Conservation (phyloP, 2,329 filamentous ascomycete species). For the Bipolaris victoriae region DNA sequence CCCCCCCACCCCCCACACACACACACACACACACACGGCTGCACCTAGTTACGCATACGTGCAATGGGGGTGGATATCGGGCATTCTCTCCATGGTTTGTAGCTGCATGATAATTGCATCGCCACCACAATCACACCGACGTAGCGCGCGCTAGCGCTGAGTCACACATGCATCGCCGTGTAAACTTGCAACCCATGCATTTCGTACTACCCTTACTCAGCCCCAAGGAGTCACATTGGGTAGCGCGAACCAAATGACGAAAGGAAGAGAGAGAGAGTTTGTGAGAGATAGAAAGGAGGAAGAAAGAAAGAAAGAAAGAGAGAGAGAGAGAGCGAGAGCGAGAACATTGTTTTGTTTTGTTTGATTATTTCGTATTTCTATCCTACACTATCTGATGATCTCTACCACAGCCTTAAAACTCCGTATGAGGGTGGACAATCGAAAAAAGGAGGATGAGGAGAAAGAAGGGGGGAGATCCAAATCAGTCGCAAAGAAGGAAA, state of each 20-base stretch:
- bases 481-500: slow-evolving; percentile 28
- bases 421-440: slow-evolving; percentile 10
- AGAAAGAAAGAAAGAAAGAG: background rate
- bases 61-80: no score
- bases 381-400: slow-evolving; percentile 44
- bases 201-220: background rate
- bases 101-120: background rate
- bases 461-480: slow-evolving; percentile 43
- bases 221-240: background rate
- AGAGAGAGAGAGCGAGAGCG: background rate
- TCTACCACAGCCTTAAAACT: slow-evolving; percentile 38
- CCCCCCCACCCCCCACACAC: no score
- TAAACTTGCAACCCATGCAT: no score
- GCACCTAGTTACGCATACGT: no score
- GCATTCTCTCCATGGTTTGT: no score
- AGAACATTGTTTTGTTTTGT: slow-evolving; percentile 6
- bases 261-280: background rate
- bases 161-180: background rate
- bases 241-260: background rate
- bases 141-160: background rate
- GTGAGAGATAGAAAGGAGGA: no score
- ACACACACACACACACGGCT: no score
- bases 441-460: slow-evolving; percentile 16
- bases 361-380: slow-evolving; percentile 20
- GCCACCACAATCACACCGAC: background rate